Base-by-base conservation (phyloP, 2,329 filamentous ascomycete species). In the Alternaria hordeiaustralica region DNA sequence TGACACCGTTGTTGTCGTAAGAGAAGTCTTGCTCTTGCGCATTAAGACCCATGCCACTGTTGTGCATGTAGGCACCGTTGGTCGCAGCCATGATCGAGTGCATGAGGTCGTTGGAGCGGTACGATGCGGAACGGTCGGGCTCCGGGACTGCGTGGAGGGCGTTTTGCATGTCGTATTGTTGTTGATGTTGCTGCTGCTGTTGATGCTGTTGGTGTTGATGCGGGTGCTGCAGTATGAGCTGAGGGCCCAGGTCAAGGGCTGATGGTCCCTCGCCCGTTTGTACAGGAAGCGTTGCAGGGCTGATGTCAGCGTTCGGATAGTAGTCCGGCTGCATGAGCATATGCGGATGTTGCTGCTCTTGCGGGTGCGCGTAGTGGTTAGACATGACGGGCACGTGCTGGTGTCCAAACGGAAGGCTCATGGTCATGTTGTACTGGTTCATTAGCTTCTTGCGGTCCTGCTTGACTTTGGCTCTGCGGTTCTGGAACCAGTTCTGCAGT, bases 401-500 rank as follows among this genome's bases (percentile, higher is more conserved):
- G 46, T 64, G 65, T 9, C 69, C 67, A 36, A 75, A 77, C n/a
- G 65, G 56, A 61, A 78, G 69, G 64, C 71, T 70, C 67, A 78
- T 71, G 33, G 69, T 67, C 78, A 79, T 79, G 69, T 76, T 77
- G 64, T 73, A 71, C 68, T 78, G 76, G 62, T 79, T 80, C 53
- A 75, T 59, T 58, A 79, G 74, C 72, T 85, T 86, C 77, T 85
- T 85, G 54, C 79, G 74, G 71, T 86, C 84, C 67, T 86, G 84
- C 77, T 85, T 86, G 49, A 84, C 82, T 67, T 85, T 86, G 58
- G 84, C 84, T 64, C 84, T 73, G 53, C 84, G 82, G 70, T 86
- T 86, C 72, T 86, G 84, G 68, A 86, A 86, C 84, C 84, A 86
- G 70, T 86, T 86, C 84, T 85, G 67, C 60, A 18, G 33, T 26